Evolutionary conservation across 345 rosid species (phyloP).

Genomic region (Camelina neglecta): DNA sequence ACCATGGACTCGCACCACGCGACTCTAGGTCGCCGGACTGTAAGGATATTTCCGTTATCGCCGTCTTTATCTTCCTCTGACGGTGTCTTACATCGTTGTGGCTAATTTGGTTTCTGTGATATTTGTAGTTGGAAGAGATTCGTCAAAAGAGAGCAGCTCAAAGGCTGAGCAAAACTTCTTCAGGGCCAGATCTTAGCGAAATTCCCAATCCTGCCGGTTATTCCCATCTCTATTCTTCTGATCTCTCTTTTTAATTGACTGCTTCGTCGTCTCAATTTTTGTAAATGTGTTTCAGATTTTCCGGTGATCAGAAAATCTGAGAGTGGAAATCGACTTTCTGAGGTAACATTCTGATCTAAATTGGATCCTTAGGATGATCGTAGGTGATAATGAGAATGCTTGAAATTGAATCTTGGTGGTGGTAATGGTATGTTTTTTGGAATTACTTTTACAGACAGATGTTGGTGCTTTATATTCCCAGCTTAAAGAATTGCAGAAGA

Average conservation of each 20-base stretch:
- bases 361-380: constrained; percentile 1
- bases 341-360: constrained; percentile 51
- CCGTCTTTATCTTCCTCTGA: not conserved
- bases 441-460: constrained; percentile 60
- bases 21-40: constrained; percentile 95
- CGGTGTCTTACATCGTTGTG: constrained; percentile 2
- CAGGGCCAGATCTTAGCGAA: constrained; percentile 82
- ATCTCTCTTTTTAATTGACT: not conserved
- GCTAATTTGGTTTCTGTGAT: constrained; percentile 17
- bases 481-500: constrained; percentile 74
- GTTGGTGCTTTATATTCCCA: constrained; percentile 87
- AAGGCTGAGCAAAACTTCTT: constrained; percentile 73
- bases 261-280: constrained; percentile 17
- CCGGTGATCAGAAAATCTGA: constrained; percentile 73
- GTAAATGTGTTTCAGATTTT: constrained; percentile 49
- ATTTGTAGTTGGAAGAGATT: constrained; percentile 81
- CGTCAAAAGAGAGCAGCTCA: constrained; percentile 95
- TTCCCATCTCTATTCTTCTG: constrained; percentile 36
- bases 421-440: constrained; percentile 14
- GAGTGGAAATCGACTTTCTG: constrained; percentile 80
- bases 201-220: constrained; percentile 57
- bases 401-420: constrained; percentile 23
- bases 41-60: constrained; percentile 36
- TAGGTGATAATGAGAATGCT: constrained; percentile 4
- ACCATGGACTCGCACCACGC: constrained; percentile 82